Base-by-base conservation (phyloP, 129 eudicot species). In the Smallanthus sonchifolius region DNA sequence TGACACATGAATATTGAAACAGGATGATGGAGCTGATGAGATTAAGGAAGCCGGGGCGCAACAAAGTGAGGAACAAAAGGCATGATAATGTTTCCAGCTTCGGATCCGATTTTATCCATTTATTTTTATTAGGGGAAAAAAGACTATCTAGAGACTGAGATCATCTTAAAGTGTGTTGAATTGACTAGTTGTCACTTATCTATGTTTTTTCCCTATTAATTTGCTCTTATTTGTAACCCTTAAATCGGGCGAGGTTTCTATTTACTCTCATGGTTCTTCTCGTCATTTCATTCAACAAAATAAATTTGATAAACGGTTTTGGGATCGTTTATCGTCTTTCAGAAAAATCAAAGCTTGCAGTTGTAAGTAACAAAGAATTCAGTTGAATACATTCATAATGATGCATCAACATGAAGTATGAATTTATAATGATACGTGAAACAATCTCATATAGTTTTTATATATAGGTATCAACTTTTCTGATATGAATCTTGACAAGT, bases 51-150 rank as follows among this genome's bases (percentile, higher is more conserved):
- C 40, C 1, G 40, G 63, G 63, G 37, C 36, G 6, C 10, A 59
- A 59, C 65, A 11, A 30, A 59, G 39, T 1, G 65, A 59, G 65
- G 65, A 59, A 59, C 65, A 30, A 59, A 59, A 59, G 65, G 65
- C 32, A 28, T 32, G 65, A 32, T 59, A 4, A 30, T 32, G 16
- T 56, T 11, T 4, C 2, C 40, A 11, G 40, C 64, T 24, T 28
- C 24, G 11, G 0, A 19, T 54, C 36, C 15, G 61, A 3, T 59
- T 59, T 59, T 1, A 30, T 13, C 16, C 39, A 13, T 59, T 59
- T 32, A 30, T 59, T 59, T 30, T 59, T 13, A 59, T 59, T 59
- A 59, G 40, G 30, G 30, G 30, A 24, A 24, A 59, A 14, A 59
- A 59, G 40, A 59, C 40, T 14, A 11, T 4, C 24, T 59, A 32